phyloP scores from a whole-genome alignment of 805 yeast genomes.

The Tetrapisispora phaffii region DNA sequence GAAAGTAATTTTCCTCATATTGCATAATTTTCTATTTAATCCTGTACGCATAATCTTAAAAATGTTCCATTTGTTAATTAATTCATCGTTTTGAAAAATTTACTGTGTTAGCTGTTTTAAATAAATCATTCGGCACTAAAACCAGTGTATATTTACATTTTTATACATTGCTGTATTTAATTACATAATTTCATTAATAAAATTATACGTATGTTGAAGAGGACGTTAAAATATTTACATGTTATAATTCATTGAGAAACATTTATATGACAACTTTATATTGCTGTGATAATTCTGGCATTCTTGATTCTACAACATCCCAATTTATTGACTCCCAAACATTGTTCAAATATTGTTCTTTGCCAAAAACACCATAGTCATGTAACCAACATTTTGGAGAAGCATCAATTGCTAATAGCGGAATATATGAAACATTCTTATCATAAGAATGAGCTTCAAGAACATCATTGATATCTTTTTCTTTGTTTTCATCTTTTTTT shows the following conservation, averaged over 20 bases:
- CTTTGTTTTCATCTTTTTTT: background rate
- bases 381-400: conserved; percentile 59
- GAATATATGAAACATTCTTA: conserved; percentile 31
- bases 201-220: background rate
- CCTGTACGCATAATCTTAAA: background rate
- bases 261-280: background rate
- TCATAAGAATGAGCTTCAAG: background rate
- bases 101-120: background rate
- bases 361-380: conserved; percentile 75
- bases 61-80: background rate
- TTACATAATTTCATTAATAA: background rate
- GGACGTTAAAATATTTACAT: background rate
- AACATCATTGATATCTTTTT: background rate
- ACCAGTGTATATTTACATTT: background rate
- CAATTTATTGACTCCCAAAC: conserved; percentile 66
- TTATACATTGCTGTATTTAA: background rate
- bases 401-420: conserved; percentile 62
- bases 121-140: background rate
- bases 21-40: background rate
- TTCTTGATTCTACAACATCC: conserved; percentile 48
- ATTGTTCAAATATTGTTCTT: conserved; percentile 50
- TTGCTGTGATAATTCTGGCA: conserved; percentile 16
- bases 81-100: background rate
- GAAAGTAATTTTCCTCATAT: conserved; percentile 3
- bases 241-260: background rate